Conservation (phyloP, 495 filamentous ascomycete species). For the Amphirosellinia nigrospora region DNA sequence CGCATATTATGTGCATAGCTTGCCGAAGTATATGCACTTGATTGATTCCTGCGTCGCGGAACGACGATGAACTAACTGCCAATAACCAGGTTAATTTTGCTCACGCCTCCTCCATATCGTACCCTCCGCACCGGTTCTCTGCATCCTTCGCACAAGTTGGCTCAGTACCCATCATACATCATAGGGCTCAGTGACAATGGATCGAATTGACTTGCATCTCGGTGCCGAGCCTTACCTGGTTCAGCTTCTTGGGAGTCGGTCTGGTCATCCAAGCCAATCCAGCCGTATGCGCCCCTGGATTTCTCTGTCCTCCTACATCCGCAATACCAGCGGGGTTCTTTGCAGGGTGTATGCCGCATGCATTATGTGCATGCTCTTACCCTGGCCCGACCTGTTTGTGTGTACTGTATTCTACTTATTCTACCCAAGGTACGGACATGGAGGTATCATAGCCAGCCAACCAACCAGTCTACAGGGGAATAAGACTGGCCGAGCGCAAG, state of each 20-base stretch:
- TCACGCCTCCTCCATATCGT: no score
- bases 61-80: no score
- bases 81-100: no score
- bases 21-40: no score
- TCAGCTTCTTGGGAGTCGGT: conserved; percentile 15
- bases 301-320: neutral
- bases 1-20: no score
- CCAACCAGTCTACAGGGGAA: neutral
- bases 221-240: conserved; percentile 19
- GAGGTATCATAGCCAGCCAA: neutral
- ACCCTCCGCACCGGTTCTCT: no score
- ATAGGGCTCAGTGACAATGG: no score
- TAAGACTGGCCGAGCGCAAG: neutral
- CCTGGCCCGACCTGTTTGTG: neutral
- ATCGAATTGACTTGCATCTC: conserved; percentile 1
- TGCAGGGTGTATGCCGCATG: neutral
- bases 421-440: no score
- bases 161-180: no score
- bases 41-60: no score
- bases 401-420: neutral
- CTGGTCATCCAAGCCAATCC: conserved; percentile 9
- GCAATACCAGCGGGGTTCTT: neutral
- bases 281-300: neutral
- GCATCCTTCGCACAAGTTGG: no score
- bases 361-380: conserved; percentile 7